These are phyloP conservation scores for Aspergillus viridinutans DNA, from an alignment of 2,329 filamentous ascomycete genomes.

Conservation along the genomic window DNA sequence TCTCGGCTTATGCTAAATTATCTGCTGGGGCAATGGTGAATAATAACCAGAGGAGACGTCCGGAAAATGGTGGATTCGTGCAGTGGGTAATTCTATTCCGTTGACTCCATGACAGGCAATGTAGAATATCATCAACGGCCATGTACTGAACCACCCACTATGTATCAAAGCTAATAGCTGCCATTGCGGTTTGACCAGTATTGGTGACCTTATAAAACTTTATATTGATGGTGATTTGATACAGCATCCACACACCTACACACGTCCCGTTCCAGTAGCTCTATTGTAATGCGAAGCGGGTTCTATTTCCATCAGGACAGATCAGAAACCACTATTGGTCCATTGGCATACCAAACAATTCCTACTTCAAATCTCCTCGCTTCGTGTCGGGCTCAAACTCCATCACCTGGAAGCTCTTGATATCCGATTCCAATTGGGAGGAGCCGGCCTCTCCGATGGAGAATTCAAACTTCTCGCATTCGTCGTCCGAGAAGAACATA, in stretches of 20 bases:
- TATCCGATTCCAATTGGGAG: not conserved
- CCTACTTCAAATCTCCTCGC: not conserved
- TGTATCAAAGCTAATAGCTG: too few species aligned
- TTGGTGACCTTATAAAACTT: not conserved
- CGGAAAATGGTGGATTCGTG: too few species aligned
- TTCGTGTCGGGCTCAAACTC: not conserved
- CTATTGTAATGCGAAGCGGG: not conserved
- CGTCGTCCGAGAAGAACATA: slow-evolving; percentile 3
- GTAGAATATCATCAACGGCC: too few species aligned
- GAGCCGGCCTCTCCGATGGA: not conserved
- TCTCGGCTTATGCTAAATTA: not conserved
- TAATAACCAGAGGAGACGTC: not conserved
- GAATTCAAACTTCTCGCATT: slow-evolving; percentile 1
- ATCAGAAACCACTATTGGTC: not conserved
- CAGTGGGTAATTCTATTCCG: too few species aligned
- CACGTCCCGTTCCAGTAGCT: not conserved
- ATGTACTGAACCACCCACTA: too few species aligned
- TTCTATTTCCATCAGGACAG: not conserved
- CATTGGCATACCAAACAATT: not conserved
- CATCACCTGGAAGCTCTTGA: slow-evolving; percentile 2
- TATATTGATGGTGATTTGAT: not conserved
- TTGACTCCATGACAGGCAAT: too few species aligned
- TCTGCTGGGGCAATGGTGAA: too few species aligned
- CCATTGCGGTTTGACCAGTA: not conserved
- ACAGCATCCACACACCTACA: too few species aligned